These are phyloP conservation scores for Lecanosticta acicola DNA, from an alignment of 2,329 filamentous ascomycete species.

Conservation along the genomic window DNA sequence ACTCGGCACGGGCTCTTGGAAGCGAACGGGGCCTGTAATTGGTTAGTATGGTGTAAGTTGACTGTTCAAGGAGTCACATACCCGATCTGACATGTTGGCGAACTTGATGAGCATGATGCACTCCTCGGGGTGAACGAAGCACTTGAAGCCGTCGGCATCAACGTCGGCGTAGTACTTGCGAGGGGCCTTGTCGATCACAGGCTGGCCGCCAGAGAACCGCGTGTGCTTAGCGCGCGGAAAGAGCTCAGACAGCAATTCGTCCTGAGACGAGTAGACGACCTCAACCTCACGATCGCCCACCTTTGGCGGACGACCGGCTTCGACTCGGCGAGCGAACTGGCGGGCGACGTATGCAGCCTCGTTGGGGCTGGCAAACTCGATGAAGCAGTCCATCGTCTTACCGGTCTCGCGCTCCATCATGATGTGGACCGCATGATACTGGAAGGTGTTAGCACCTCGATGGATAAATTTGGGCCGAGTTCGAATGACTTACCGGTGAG, in stretches of 20 bases:
- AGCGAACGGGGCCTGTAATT: conserved; percentile 43
- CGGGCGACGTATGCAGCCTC: conserved; percentile 38
- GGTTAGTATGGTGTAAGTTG: conserved; percentile 6
- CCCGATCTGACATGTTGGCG: conserved; percentile 46
- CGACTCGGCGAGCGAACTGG: conserved; percentile 35
- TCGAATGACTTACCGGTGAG: conserved; percentile 19
- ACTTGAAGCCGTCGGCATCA: conserved; percentile 45
- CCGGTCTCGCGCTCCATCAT: conserved; percentile 54
- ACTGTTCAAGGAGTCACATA: conserved; percentile 31
- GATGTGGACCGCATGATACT: conserved; percentile 48
- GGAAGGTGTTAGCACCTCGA: not conserved
- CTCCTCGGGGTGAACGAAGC: conserved; percentile 49
- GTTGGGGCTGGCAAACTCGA: conserved; percentile 39
- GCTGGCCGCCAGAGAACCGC: conserved; percentile 39
- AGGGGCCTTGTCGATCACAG: conserved; percentile 29
- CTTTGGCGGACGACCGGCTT: conserved; percentile 37
- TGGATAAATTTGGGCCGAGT: not conserved
- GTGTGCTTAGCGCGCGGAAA: conserved; percentile 50
- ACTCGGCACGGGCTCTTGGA: conserved; percentile 47
- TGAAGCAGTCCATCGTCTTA: conserved; percentile 51
- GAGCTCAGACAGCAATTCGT: conserved; percentile 45
- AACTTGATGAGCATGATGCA: conserved; percentile 43
- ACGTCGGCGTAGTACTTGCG: conserved; percentile 45
- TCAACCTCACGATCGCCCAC: conserved; percentile 46
- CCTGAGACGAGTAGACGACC: conserved; percentile 43